Percentiles rank a stretch among this genome's conserved stretches.
Evolutionary conservation across 371 early-diverging fungal genomes (phyloP).

Genomic region (Apophysomyces variabilis): DNA sequence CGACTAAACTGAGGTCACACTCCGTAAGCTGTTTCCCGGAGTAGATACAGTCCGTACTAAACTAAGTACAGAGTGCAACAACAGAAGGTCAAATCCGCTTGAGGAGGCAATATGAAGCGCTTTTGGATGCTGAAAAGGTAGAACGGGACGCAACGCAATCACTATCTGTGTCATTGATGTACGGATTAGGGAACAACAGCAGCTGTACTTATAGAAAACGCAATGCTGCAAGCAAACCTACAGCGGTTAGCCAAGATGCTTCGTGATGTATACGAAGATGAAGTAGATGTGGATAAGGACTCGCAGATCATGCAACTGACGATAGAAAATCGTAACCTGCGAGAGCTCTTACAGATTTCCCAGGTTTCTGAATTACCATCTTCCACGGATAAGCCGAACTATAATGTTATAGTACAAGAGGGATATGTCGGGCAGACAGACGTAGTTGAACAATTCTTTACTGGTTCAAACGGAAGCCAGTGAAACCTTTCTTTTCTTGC

Average conservation of each 20-base stretch:
- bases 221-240: conserved; percentile 39
- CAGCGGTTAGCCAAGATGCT: conserved; percentile 29
- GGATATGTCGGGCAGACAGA: not conserved
- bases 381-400: not conserved
- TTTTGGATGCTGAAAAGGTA: conserved; percentile 53
- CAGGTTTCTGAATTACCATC: conserved; percentile 10
- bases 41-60: not conserved
- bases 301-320: conserved; percentile 31
- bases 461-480: not conserved
- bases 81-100: conserved; percentile 40
- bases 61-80: conserved; percentile 26
- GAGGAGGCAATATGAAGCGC: conserved; percentile 46
- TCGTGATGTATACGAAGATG: conserved; percentile 26
- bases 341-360: conserved; percentile 29
- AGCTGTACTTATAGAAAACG: conserved; percentile 46
- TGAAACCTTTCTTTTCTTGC: conserved; percentile 8
- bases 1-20: conserved; percentile 36
- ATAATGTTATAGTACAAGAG: not conserved
- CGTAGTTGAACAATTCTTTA: conserved; percentile 13
- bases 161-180: not conserved
- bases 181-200: conserved; percentile 36
- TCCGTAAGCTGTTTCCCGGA: conserved; percentile 24
- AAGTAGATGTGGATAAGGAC: conserved; percentile 22
- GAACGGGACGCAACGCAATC: not conserved
- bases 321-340: conserved; percentile 36